Percentiles rank a stretch among this genome's conserved stretches.
Conservation (phyloP, 1,284 basidiomycete species). For the Rhodotorula sp. region DNA sequence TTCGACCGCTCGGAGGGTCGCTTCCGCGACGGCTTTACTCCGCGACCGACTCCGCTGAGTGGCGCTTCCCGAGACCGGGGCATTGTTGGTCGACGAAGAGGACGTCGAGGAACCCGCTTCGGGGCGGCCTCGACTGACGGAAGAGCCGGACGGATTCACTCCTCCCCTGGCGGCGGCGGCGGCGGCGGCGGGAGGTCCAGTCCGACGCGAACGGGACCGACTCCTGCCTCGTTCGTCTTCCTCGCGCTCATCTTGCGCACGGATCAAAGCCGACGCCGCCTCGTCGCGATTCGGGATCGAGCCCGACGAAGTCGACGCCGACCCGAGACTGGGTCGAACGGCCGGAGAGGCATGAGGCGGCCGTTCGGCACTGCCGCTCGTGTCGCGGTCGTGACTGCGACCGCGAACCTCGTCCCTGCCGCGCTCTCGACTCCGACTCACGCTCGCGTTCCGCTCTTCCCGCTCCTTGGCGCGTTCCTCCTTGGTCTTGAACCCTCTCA, state of each 20-base stretch:
- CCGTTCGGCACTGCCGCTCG: background rate
- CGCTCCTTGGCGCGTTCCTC: conserved; percentile 2
- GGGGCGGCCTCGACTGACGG: background rate
- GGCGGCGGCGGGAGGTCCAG: background rate
- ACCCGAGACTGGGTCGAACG: background rate
- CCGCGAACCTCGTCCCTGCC: background rate
- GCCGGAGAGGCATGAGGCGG: background rate
- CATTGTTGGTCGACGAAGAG: background rate
- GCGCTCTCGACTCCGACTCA: background rate
- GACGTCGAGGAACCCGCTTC: background rate
- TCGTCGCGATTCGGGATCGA: conserved; percentile 15
- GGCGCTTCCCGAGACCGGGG: background rate
- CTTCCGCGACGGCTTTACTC: conserved; percentile 13
- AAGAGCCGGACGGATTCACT: no score
- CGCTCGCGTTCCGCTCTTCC: conserved; percentile 6
- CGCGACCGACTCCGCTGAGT: conserved; percentile 12
- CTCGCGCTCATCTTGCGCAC: conserved; percentile 26
- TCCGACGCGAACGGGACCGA: conserved; percentile 15
- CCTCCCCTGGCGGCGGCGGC: background rate
- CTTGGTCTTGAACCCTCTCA: conserved; percentile 25
- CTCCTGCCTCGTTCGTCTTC: conserved; percentile 30
- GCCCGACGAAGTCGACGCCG: background rate
- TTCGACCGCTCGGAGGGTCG: conserved; percentile 18
- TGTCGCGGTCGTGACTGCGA: background rate
- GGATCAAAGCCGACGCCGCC: conserved; percentile 13